These are phyloP conservation scores for Rhizophagus sp. DNA, from an alignment of 192 early-diverging fungal genomes.

Conservation along the genomic window DNA sequence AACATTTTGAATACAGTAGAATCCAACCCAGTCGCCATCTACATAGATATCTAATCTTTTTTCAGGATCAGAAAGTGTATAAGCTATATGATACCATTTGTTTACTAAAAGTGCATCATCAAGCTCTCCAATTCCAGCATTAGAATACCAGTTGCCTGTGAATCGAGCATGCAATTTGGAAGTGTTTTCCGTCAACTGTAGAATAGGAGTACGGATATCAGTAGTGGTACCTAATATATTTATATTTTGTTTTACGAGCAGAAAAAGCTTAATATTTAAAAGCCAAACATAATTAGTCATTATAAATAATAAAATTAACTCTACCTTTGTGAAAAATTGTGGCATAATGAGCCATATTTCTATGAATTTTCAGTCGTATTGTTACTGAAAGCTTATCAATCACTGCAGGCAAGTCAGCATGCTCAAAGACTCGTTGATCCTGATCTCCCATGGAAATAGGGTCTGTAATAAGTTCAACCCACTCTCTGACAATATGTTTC, in stretches of 20 bases:
- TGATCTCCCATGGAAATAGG: too few relatives aligned
- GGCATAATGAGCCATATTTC: background rate
- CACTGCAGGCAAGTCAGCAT: background rate
- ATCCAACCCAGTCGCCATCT: background rate
- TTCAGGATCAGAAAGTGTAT: slow-evolving; percentile 23
- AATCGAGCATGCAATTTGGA: slow-evolving; percentile 2
- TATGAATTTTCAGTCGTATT: background rate
- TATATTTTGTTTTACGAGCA: too few relatives aligned
- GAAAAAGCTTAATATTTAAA: too few relatives aligned
- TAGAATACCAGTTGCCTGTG: background rate
- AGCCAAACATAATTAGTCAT: too few relatives aligned
- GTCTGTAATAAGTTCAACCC: too few relatives aligned
- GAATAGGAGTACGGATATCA: background rate
- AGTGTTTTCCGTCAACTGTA: background rate
- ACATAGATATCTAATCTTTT: slow-evolving; percentile 12
- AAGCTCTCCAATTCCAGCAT: background rate
- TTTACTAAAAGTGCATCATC: background rate
- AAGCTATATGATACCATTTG: slow-evolving; percentile 20
- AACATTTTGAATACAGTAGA: background rate
- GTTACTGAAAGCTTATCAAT: background rate
- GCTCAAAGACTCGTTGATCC: background rate
- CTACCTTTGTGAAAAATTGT: background rate
- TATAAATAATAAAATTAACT: background rate
- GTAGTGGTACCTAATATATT: background rate
- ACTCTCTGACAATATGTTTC: too few relatives aligned